A percentile compares a stretch with the other conserved stretches of the same genome.
phyloP scores from a whole-genome alignment of 2,329 filamentous ascomycete species.

The Rutstroemia sydowiana region DNA sequence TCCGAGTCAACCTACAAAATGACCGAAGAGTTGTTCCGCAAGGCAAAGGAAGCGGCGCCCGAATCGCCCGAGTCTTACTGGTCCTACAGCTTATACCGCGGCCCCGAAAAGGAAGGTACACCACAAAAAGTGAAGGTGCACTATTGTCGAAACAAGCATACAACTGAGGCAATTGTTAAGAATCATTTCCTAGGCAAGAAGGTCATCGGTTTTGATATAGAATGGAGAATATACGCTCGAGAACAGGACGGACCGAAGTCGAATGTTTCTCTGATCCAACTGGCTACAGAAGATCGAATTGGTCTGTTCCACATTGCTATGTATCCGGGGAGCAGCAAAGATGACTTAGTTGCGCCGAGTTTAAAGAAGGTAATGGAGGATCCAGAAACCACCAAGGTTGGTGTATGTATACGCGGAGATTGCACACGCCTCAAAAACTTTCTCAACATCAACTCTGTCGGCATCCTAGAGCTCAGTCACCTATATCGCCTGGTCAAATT shows the following conservation, averaged over 20 bases:
- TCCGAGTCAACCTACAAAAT: constrained; percentile 41
- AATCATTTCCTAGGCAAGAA: constrained; percentile 61
- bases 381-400: constrained; percentile 61
- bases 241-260: constrained; percentile 45
- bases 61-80: constrained; percentile 51
- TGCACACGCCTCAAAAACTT: constrained; percentile 60
- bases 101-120: constrained; percentile 33
- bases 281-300: constrained; percentile 70
- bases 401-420: constrained; percentile 68
- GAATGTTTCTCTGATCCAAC: constrained; percentile 75
- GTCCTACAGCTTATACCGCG: constrained; percentile 61
- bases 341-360: constrained; percentile 60
- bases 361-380: constrained; percentile 69
- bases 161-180: constrained; percentile 56
- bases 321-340: constrained; percentile 39
- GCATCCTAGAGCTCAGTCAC: constrained; percentile 76
- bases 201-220: constrained; percentile 81
- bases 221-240: constrained; percentile 60
- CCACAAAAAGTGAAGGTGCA: constrained; percentile 57
- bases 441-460: constrained; percentile 56
- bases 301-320: constrained; percentile 74
- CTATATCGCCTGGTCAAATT: constrained; percentile 71
- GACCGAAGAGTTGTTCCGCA: constrained; percentile 37
- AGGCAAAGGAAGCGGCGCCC: constrained; percentile 40
- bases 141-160: constrained; percentile 64